Base-by-base conservation (phyloP, 108 stramenopile genomes). In the Fragilaria radians region DNA sequence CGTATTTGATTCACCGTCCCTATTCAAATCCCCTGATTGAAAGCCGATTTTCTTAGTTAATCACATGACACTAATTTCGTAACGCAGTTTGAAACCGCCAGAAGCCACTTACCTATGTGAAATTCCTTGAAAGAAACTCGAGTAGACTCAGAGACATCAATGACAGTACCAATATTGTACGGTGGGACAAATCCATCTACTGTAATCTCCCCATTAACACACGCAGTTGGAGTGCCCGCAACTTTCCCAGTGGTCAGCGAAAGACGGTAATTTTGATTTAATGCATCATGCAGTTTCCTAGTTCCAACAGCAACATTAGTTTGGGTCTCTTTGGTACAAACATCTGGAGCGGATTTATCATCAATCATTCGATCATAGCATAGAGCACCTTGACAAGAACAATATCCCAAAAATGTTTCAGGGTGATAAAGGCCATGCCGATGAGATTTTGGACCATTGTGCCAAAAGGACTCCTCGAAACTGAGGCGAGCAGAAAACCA, bases 1-100 rank as follows among this genome's bases (percentile, higher is more conserved):
- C 1, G 72, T 73, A 52, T 73, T 59, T 0, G 1, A 28, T 23
- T 36, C n/a, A 2, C 57, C 62, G 29, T 73, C 67, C 17, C 36
- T 29, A 46, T 73, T 73, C 18, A 63, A 27, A 46, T 73, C 72
- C 3, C 64, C 70, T 42, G 14, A n/a, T n/a, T n/a, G n/a, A n/a
- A n/a, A n/a, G n/a, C n/a, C n/a, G n/a, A n/a, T n/a, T n/a, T n/a
- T n/a, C n/a, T n/a, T n/a, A n/a, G n/a, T n/a, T n/a, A 42, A 14
- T 7, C 7, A 14, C 36, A 42, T 11, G 36, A 42, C 7, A 14
- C 11, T 14, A 42, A 11, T 42, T 11, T 7, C 7, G 7, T 42
- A 14, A 11, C 11, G 36, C 36, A 42, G 14, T 7, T 42, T 7
- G 11, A 42, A 7, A 11, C 36, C 36, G 36, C 7, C 11, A 42